Evolutionary conservation across 2,329 filamentous ascomycete genomes (phyloP).

Genomic region (Capronia americana): DNA sequence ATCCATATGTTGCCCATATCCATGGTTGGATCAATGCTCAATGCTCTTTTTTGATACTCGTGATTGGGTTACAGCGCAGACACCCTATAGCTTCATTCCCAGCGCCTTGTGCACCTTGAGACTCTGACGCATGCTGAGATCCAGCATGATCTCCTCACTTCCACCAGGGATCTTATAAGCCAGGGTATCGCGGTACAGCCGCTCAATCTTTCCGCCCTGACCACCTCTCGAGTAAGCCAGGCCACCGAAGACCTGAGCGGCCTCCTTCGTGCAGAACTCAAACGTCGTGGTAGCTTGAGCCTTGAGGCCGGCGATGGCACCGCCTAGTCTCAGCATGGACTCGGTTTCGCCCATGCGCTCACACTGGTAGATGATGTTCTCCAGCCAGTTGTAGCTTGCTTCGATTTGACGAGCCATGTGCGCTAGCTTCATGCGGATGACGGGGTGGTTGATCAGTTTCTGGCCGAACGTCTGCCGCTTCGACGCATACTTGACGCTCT

Average conservation of each 20-base stretch:
- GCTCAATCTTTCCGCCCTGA: conserved; percentile 93
- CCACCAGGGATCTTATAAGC: conserved; percentile 97
- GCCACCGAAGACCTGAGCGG: conserved; percentile 96
- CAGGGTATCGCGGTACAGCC: conserved; percentile 91
- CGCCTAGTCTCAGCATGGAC: conserved; percentile 93
- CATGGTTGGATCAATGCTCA: neutral
- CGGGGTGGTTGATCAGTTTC: conserved; percentile 93
- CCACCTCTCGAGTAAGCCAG: conserved; percentile 90
- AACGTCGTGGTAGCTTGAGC: conserved; percentile 93
- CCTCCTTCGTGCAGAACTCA: conserved; percentile 96
- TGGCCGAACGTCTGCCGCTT: conserved; percentile 97
- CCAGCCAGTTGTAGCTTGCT: conserved; percentile 94
- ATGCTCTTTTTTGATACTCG: neutral
- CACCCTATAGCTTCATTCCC: conserved; percentile 86
- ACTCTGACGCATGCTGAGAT: conserved; percentile 90
- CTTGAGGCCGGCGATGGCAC: conserved; percentile 91
- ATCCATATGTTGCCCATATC: neutral
- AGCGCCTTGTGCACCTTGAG: conserved; percentile 86
- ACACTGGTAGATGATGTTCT: conserved; percentile 93
- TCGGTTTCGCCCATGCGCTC: conserved; percentile 91
- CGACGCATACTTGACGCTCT: conserved; percentile 94
- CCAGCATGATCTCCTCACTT: conserved; percentile 98
- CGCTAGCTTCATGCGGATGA: conserved; percentile 96
- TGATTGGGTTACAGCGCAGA: neutral
- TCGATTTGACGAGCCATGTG: conserved; percentile 99